Conservation (phyloP, 106 monocot species). For the Vanilla planifolia region DNA sequence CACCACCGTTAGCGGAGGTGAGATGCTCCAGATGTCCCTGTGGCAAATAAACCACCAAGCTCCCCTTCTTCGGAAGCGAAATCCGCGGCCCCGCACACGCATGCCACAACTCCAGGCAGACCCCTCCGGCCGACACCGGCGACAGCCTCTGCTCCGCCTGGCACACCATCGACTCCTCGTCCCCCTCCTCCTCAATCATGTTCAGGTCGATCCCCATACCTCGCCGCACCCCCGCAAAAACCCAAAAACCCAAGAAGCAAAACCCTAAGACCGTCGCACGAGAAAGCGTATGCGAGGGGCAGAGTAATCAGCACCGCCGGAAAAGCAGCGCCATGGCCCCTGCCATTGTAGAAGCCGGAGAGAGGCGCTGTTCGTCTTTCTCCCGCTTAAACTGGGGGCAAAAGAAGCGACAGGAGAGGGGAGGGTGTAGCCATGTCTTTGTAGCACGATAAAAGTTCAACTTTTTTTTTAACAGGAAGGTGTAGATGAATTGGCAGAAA, state of each 20-base stretch:
- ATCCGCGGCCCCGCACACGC: conserved; percentile 84
- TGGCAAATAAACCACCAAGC: conserved; percentile 82
- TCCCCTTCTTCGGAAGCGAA: conserved; percentile 71
- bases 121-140: conserved; percentile 3
- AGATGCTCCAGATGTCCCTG: conserved; percentile 84
- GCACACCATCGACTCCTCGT: conserved; percentile 16
- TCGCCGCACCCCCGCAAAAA: not conserved
- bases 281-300: too few species aligned
- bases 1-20: conserved; percentile 2
- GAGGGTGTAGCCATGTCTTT: not conserved
- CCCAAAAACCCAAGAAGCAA: not conserved
- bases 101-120: conserved; percentile 93
- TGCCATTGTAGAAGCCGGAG: not conserved
- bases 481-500: not conserved
- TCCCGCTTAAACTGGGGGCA: not conserved
- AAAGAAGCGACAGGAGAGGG: not conserved
- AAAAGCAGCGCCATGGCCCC: not conserved
- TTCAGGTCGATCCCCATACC: conserved; percentile 86
- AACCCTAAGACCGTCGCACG: not conserved
- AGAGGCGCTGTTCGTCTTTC: not conserved
- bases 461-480: not conserved
- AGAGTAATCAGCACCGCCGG: not conserved
- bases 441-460: not conserved
- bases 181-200: conserved; percentile 54
- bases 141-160: not conserved